Percentiles rank a stretch among this genome's conserved stretches.
phyloP scores from a whole-genome alignment of 495 filamentous ascomycete genomes.

The Aspergillus biplanus region DNA sequence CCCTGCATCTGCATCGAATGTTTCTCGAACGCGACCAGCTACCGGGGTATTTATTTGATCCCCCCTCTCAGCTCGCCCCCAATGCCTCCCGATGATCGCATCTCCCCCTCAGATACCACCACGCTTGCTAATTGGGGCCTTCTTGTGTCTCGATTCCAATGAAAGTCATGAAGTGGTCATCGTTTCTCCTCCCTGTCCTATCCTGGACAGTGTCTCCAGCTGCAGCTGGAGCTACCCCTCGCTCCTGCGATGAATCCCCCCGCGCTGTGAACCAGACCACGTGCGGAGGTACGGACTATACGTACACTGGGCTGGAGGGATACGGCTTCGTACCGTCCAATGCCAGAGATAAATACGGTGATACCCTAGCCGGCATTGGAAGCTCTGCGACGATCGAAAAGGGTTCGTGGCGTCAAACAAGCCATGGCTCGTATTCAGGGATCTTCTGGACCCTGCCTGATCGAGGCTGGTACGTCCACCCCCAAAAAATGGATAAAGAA shows the following conservation, averaged over 20 bases:
- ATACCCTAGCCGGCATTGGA: constrained; percentile 73
- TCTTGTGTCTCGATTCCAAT: constrained; percentile 1
- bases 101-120: background rate
- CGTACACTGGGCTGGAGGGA: constrained; percentile 71
- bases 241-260: background rate
- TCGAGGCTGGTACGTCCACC: constrained; percentile 62
- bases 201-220: constrained; percentile 23
- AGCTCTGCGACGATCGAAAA: constrained; percentile 68
- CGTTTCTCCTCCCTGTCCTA: constrained; percentile 23
- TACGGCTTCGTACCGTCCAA: constrained; percentile 66
- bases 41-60: constrained; percentile 6
- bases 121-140: background rate
- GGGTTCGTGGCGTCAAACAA: constrained; percentile 62
- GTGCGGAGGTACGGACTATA: constrained; percentile 67
- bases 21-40: background rate
- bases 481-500: background rate
- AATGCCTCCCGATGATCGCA: background rate
- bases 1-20: background rate
- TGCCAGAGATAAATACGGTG: constrained; percentile 69
- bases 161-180: constrained; percentile 28
- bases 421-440: constrained; percentile 61
- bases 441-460: constrained; percentile 70
- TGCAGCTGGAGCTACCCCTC: constrained; percentile 2
- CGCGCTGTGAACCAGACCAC: constrained; percentile 54
- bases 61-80: background rate